Base-by-base conservation (phyloP, 2,329 filamentous ascomycete genomes). In the Paraconiothyrium sp. region DNA sequence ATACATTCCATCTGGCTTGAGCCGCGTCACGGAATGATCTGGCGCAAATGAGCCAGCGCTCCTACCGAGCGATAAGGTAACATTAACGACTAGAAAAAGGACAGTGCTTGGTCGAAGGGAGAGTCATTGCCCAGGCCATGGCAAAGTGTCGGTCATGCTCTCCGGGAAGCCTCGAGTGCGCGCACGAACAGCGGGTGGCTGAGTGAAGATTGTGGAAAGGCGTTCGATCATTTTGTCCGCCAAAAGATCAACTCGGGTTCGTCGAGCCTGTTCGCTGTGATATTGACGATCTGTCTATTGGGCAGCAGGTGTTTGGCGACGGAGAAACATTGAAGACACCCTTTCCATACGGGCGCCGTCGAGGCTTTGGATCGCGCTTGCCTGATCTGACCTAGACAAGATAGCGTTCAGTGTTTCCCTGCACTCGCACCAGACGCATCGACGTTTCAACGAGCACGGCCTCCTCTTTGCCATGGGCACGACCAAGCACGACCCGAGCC, bases 81-180 rank as follows among this genome's bases (percentile, higher is more conserved):
- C 60, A 62, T 62, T n/a, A 11, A 44, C 14, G 16, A 51, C 24
- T 60, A 55, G 32, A 32, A n/a, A 37, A 32, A 32, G 27, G 39
- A 34, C 39, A 20, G 34, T 22, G 49, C 46, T 34, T 51, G 16
- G 30, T 62, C 39, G 47, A 41, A 56, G 52, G 57, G 11, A 48
- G 54, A 32, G 46, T 57, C 44, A 60, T 66, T 66, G 62, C 56
- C 66, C 32, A 59, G 66, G 61, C 43, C 24, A 68, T 63, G 44
- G 46, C n/a, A 46, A 24, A 46, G 20, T 20, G 10, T 24, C 43
- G 43, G 43, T 11, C 30, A 10, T 16, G n/a, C 30, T 22, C 49
- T 24, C 32, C 49, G 24, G 22, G 2, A 30, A 55, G 39, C 27
- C 14, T 44, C 37, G 13, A 22, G 49, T 34, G 13, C 49, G n/a